Conservation (phyloP, 768 basidiomycete genomes). For the Hydnomerulius pinastri region DNA sequence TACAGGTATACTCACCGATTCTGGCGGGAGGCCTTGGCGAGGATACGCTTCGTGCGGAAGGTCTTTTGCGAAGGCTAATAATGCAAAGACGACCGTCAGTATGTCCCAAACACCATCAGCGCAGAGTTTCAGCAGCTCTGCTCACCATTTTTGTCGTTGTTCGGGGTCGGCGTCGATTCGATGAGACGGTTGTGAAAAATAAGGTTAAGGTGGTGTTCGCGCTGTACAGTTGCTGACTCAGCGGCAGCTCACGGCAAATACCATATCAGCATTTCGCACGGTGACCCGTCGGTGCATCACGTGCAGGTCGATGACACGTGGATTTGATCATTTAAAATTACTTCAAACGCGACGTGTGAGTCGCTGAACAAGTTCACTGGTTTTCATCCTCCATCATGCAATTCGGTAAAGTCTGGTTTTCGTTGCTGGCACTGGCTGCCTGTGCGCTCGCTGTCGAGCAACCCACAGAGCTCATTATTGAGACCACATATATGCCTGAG, state of each 20-base stretch:
- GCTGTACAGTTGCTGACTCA: conserved; percentile 48
- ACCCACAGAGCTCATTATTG: conserved; percentile 60
- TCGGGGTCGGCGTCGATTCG: conserved; percentile 34
- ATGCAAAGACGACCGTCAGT: conserved; percentile 10
- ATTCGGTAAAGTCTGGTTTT: conserved; percentile 47
- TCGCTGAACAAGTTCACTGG: neutral
- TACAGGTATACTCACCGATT: conserved; percentile 68
- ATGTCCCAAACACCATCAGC: neutral
- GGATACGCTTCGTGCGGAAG: conserved; percentile 95
- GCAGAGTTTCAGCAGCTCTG: neutral
- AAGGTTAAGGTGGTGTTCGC: conserved; percentile 33
- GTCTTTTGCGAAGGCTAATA: conserved; percentile 97
- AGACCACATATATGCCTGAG: conserved; percentile 60
- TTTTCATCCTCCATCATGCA: conserved; percentile 48
- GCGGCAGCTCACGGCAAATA: conserved; percentile 13
- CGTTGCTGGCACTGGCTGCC: conserved; percentile 48
- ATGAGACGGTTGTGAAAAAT: conserved; percentile 20
- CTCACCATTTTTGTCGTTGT: conserved; percentile 54
- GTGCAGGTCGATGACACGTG: too few relatives aligned
- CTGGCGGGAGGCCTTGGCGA: conserved; percentile 94
- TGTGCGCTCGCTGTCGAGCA: conserved; percentile 48
- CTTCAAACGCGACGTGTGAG: too few relatives aligned
- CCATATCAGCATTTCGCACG: conserved; percentile 9
- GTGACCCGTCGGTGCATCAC: conserved; percentile 1
- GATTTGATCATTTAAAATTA: too few relatives aligned